These are phyloP conservation scores for Mucor circinelloides DNA, from an alignment of 371 early-diverging fungal genomes.

Conservation along the genomic window DNA sequence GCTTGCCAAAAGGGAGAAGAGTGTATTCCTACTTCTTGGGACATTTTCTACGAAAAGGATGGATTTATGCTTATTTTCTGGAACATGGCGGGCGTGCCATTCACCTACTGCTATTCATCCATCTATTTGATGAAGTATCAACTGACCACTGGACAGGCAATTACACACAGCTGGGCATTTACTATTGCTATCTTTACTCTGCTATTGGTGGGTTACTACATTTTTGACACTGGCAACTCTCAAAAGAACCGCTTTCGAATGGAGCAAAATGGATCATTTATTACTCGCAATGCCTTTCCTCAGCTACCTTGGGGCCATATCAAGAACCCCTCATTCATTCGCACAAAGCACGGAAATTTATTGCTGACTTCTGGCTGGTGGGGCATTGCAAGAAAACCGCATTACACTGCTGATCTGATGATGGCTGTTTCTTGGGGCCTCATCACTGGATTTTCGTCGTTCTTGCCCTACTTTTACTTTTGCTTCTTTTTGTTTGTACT, in stretches of 20 bases:
- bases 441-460: slow-evolving; percentile 72
- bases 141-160: slow-evolving; percentile 39
- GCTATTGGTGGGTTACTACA: slow-evolving; percentile 45
- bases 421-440: slow-evolving; percentile 85
- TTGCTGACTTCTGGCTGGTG: slow-evolving; percentile 88
- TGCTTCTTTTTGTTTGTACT: slow-evolving; percentile 80
- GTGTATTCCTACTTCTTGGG: slow-evolving; percentile 78
- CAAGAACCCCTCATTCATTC: slow-evolving; percentile 71
- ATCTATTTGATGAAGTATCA: slow-evolving; percentile 56
- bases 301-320: slow-evolving; percentile 70
- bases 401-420: slow-evolving; percentile 85
- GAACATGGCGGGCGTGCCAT: slow-evolving; percentile 67
- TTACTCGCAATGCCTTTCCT: slow-evolving; percentile 60
- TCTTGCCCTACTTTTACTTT: slow-evolving; percentile 86
- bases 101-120: slow-evolving; percentile 62
- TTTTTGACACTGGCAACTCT: slow-evolving; percentile 72
- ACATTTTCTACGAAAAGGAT: slow-evolving; percentile 63
- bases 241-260: slow-evolving; percentile 89
- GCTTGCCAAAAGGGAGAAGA: slow-evolving; percentile 82
- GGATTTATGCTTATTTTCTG: slow-evolving; percentile 67
- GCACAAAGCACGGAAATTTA: slow-evolving; percentile 75
- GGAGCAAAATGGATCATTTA: slow-evolving; percentile 64
- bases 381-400: slow-evolving; percentile 82
- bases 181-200: slow-evolving; percentile 15
- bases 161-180: slow-evolving; percentile 44